Evolutionary conservation across 1,284 basidiomycete genomes (phyloP).

Genomic region (Fomitiporia mediterranea): DNA sequence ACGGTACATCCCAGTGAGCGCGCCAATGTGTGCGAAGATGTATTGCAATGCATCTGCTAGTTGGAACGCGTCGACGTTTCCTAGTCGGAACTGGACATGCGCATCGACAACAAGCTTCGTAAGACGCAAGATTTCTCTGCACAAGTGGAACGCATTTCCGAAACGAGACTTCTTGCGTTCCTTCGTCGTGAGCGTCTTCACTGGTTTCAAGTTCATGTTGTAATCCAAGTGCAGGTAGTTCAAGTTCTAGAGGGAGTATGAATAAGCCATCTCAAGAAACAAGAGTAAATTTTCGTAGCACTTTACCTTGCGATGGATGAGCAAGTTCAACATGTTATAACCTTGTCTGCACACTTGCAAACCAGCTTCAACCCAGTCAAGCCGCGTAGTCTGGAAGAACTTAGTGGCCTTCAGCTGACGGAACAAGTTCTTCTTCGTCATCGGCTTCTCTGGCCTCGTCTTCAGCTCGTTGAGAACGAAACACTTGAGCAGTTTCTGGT

Average conservation of each 20-base stretch:
- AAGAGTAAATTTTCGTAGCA: neutral
- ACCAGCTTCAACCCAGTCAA: constrained; percentile 99
- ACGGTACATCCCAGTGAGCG: constrained; percentile 98
- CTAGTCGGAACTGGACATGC: constrained; percentile 97
- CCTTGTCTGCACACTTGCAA: constrained; percentile 98
- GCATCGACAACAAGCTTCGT: constrained; percentile 99
- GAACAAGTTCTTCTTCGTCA: constrained; percentile 97
- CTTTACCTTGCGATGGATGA: constrained; percentile 94
- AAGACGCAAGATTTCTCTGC: constrained; percentile 94
- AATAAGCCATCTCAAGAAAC: constrained; percentile 15
- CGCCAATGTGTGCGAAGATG: constrained; percentile 96
- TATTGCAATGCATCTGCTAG: constrained; percentile 98
- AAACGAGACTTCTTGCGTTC: constrained; percentile 99
- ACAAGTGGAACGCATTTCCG: constrained; percentile 98
- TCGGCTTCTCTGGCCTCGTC: constrained; percentile 87
- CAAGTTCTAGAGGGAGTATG: constrained; percentile 59
- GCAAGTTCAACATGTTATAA: constrained; percentile 98
- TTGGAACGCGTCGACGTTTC: constrained; percentile 99
- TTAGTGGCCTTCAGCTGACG: constrained; percentile 96
- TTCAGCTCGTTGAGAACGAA: constrained; percentile 95
- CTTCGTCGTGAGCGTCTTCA: constrained; percentile 99
- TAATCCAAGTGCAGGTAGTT: constrained; percentile 94
- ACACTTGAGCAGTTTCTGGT: constrained; percentile 97
- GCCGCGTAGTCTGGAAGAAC: constrained; percentile 97
- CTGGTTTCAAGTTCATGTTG: constrained; percentile 95